These are phyloP conservation scores for Solanum tarapatanum DNA, from an alignment of 257 asterid genomes.

Conservation along the genomic window DNA sequence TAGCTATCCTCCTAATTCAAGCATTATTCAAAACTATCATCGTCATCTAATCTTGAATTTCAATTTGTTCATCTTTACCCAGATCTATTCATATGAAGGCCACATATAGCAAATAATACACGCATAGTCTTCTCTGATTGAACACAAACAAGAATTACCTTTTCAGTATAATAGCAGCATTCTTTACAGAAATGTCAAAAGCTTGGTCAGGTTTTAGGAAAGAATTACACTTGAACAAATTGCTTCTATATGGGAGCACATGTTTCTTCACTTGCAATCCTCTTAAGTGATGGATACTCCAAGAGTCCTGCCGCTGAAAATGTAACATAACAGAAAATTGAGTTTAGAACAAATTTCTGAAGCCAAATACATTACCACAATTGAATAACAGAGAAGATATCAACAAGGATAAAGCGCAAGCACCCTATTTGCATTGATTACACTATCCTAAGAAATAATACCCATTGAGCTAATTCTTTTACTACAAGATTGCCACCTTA, in stretches of 20 bases:
- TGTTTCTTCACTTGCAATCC: constrained; percentile 26
- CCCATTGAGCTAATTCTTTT: background rate
- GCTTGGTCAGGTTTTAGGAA: constrained; percentile 42
- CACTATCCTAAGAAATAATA: background rate
- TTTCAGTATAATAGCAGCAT: constrained; percentile 40
- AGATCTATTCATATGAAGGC: background rate
- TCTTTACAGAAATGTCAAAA: constrained; percentile 40
- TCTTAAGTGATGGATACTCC: constrained; percentile 45
- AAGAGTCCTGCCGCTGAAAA: constrained; percentile 46
- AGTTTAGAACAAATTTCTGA: background rate
- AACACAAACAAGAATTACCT: constrained; percentile 33
- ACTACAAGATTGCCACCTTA: background rate
- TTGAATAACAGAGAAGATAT: background rate
- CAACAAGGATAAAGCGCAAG: background rate
- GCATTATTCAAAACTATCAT: background rate
- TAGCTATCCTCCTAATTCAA: background rate
- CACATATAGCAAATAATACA: background rate
- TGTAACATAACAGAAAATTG: constrained; percentile 3
- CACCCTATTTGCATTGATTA: background rate
- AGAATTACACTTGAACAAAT: constrained; percentile 51
- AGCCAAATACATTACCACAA: background rate
- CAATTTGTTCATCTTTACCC: background rate
- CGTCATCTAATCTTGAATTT: background rate
- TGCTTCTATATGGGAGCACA: constrained; percentile 28
- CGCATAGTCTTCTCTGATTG: background rate